Base-by-base conservation (phyloP, 345 rosid genomes). In the Xanthoceras sorbifolium region DNA sequence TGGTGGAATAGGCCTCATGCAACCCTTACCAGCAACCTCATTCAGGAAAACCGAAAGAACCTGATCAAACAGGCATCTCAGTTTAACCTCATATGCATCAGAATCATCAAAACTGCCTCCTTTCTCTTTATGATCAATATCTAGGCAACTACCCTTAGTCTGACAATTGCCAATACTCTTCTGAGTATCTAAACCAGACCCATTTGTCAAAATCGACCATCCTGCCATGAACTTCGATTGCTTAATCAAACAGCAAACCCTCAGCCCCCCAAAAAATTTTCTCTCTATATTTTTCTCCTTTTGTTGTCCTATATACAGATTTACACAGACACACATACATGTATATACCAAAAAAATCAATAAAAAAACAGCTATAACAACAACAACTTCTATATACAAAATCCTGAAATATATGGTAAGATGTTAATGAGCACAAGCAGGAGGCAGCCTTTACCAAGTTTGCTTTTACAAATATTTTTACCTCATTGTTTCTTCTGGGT, bases 61-160 rank as follows among this genome's bases (percentile, higher is more conserved):
- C 84, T 86, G 78, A 82, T 84, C 86, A 84, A 93, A 90, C 78
- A 89, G 65, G 67, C 74, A 74, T 78, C 85, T 85, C 50, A 88
- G 38, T 66, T 75, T 83, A 62, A 64, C 82, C 65, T 75, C 82
- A 74, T 67, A 59, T 63, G 80, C 88, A 54, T 78, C 84, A 80
- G 62, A 25, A 29, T 32, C 74, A 32, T 69, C 69, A 63, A 79
- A 63, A 68, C 78, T 76, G 42, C 74, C 42, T 20, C 8, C 62
- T n/a, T n/a, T n/a, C 64, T 6, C 63, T 34, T 32, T 42, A 77
- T 57, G 76, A 73, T 66, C 79, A 64, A 22, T 55, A 62, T 76
- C 78, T 52, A 12, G 9, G 22, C 76, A 65, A 82, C 76, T 46
- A 38, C 38, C 75, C 75, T 54, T 72, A 64, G 28, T 74, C 72